Conservation (phyloP, 2,329 filamentous ascomycete species). For the Stemphylium lycopersici region DNA sequence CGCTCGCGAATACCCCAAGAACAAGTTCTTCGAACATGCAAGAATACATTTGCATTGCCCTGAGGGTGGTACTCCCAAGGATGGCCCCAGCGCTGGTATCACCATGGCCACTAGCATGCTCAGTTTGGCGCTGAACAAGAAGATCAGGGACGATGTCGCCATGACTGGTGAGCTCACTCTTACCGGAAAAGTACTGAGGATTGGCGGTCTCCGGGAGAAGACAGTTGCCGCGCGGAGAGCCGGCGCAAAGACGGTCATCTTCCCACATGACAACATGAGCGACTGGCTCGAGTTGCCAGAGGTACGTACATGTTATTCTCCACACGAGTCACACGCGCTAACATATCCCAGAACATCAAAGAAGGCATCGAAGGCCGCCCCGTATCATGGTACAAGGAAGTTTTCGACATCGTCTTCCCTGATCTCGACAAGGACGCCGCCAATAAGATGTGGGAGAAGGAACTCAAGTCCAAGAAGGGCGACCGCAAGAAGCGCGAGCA, state of each 20-base stretch:
- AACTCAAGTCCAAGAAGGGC: constrained; percentile 54
- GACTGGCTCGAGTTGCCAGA: constrained; percentile 98
- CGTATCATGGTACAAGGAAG: constrained; percentile 91
- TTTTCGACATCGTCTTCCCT: constrained; percentile 90
- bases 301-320: constrained; percentile 62
- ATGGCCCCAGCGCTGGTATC: constrained; percentile 80
- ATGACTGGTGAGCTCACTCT: constrained; percentile 99
- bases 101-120: constrained; percentile 97
- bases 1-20: constrained; percentile 83
- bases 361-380: constrained; percentile 90
- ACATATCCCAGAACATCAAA: constrained; percentile 83
- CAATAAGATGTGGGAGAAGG: constrained; percentile 73
- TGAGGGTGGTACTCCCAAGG: constrained; percentile 94
- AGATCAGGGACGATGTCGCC: constrained; percentile 83
- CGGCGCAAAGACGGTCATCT: constrained; percentile 90
- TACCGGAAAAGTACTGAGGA: constrained; percentile 93
- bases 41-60: constrained; percentile 95
- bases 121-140: constrained; percentile 78
- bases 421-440: constrained; percentile 74
- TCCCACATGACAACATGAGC: constrained; percentile 92
- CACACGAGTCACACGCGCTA: constrained; percentile 8
- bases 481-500: constrained; percentile 44
- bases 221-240: constrained; percentile 92
- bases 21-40: constrained; percentile 95
- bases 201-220: constrained; percentile 94